Conservation (phyloP, 305 asterid species). For the Caryopteris hybrid region DNA sequence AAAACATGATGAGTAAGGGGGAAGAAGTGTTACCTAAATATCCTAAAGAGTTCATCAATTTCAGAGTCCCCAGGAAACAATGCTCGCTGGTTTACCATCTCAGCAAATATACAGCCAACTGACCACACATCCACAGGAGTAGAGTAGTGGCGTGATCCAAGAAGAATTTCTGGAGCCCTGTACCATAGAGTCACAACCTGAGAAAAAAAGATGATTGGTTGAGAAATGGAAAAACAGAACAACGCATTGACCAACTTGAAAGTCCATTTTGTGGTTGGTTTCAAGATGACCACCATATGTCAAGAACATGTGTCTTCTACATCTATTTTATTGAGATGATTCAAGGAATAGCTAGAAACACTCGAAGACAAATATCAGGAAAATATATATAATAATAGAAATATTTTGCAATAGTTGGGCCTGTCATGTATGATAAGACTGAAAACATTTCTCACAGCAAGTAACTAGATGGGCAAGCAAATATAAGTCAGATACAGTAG, state of each 20-base stretch:
- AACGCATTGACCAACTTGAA: not conserved
- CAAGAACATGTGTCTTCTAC: not conserved
- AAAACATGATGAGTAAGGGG: not conserved
- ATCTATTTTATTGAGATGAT: not conserved
- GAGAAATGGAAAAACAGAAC: conserved; percentile 3
- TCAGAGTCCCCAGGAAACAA: conserved; percentile 98
- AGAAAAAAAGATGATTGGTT: conserved; percentile 16
- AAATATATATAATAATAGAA: not conserved
- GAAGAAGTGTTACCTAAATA: conserved; percentile 63
- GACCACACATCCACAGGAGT: conserved; percentile 99
- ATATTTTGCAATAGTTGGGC: not conserved
- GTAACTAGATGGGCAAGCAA: not conserved
- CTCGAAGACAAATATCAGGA: not conserved
- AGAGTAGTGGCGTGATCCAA: conserved; percentile 93
- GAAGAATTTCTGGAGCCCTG: conserved; percentile 99
- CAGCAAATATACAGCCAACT: conserved; percentile 98
- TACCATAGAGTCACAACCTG: conserved; percentile 99
- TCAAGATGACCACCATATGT: conserved; percentile 10
- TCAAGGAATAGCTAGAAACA: not conserved
- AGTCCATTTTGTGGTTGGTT: conserved; percentile 1
- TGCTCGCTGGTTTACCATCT: conserved; percentile 83
- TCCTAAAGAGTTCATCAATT: conserved; percentile 89
- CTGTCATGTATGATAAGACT: conserved; percentile 4
- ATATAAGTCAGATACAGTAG: not conserved
- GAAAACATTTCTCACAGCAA: not conserved